Conservation (phyloP, 2,329 filamentous ascomycete species). For the Dichotomopilus funicola region DNA sequence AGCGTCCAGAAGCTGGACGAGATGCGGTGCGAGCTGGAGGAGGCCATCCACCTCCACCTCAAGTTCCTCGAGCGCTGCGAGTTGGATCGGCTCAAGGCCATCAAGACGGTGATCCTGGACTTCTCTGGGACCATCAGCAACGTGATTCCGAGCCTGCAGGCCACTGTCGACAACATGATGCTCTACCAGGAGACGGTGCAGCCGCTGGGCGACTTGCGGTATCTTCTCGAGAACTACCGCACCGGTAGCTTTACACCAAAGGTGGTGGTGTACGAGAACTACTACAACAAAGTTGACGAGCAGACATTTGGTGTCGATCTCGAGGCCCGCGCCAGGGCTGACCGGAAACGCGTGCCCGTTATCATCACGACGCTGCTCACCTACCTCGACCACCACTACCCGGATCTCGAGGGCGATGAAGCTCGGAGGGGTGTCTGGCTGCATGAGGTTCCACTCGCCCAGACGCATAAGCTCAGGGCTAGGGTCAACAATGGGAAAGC, state of each 20-base stretch:
- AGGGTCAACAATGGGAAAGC: slow-evolving; percentile 82
- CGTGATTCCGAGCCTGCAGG: slow-evolving; percentile 91
- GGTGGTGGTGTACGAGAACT: slow-evolving; percentile 94
- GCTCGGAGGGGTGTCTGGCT: slow-evolving; percentile 90
- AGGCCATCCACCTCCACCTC: slow-evolving; percentile 86
- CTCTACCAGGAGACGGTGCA: slow-evolving; percentile 99
- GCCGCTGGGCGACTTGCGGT: slow-evolving; percentile 80
- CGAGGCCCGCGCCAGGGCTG: slow-evolving; percentile 86
- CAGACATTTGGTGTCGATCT: slow-evolving; percentile 97
- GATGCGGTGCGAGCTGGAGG: slow-evolving; percentile 88
- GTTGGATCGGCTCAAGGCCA: slow-evolving; percentile 89
- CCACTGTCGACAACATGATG: slow-evolving; percentile 97
- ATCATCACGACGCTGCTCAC: slow-evolving; percentile 90
- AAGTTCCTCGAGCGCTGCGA: slow-evolving; percentile 97
- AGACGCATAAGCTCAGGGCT: slow-evolving; percentile 77
- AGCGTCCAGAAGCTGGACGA: slow-evolving; percentile 81
- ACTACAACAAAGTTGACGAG: slow-evolving; percentile 96
- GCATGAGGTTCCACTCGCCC: slow-evolving; percentile 77
- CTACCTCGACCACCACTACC: slow-evolving; percentile 94
- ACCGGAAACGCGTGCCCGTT: slow-evolving; percentile 90
- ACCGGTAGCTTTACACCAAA: slow-evolving; percentile 88
- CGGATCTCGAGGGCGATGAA: slow-evolving; percentile 94
- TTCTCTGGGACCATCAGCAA: slow-evolving; percentile 97
- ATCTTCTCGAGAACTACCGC: slow-evolving; percentile 92
- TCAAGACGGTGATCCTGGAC: slow-evolving; percentile 96